Conservation (phyloP, 2,329 filamentous ascomycete genomes). For the Colletotrichum sp. region DNA sequence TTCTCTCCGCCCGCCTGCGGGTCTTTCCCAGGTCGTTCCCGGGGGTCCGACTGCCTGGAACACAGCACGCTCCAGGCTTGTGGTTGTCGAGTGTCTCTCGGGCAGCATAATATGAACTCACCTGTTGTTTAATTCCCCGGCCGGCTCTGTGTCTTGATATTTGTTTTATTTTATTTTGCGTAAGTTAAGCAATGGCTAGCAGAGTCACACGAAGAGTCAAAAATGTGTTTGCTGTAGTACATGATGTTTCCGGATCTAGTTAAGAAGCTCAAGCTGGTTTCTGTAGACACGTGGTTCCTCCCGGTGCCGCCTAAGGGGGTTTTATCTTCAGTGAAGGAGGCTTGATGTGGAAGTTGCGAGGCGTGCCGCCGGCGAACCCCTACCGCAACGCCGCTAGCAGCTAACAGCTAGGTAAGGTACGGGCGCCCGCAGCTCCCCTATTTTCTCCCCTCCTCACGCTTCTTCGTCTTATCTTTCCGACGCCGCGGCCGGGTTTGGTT, state of each 20-base stretch:
- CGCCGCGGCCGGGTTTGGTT: neutral
- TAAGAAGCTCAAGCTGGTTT: neutral
- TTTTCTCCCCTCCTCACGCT: neutral
- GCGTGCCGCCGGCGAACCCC: neutral
- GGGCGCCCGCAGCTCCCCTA: neutral
- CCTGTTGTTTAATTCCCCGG: neutral
- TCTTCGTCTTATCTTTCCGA: constrained; percentile 2
- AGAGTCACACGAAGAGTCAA: neutral
- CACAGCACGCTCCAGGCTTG: neutral
- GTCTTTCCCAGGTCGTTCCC: neutral
- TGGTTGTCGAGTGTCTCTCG: neutral
- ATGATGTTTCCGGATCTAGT: neutral
- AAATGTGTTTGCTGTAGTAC: neutral
- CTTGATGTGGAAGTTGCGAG: neutral
- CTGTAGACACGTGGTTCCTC: neutral
- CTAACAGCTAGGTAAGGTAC: neutral
- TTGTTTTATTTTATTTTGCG: neutral
- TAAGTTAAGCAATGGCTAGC: neutral
- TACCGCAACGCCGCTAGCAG: neutral
- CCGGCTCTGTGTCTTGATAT: neutral
- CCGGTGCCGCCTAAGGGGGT: neutral
- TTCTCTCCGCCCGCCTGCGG: neutral
- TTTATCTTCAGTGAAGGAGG: neutral
- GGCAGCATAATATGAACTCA: neutral
- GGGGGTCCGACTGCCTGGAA: constrained; percentile 1